A percentile compares a stretch with the other conserved stretches of the same genome.
phyloP scores from a whole-genome alignment of 306 rosid species.

The Dicorynia guianensis region DNA sequence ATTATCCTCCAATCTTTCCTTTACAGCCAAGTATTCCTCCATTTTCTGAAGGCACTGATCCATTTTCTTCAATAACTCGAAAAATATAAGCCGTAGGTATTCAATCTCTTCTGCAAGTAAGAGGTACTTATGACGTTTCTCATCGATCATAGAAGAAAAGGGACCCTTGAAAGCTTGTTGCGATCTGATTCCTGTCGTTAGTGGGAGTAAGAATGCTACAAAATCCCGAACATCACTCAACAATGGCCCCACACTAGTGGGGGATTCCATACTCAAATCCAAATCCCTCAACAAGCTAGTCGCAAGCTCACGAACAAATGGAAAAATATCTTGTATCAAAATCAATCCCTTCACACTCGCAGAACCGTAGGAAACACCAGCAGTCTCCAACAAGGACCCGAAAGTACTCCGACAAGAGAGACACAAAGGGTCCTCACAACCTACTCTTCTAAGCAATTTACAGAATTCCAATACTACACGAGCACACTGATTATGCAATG shows the following conservation, averaged over 20 bases:
- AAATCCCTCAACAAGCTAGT: conserved; percentile 55
- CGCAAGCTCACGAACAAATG: conserved; percentile 62
- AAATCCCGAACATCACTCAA: conserved; percentile 56
- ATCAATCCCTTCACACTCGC: conserved; percentile 30
- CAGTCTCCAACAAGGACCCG: conserved; percentile 50
- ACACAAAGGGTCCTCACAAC: conserved; percentile 58
- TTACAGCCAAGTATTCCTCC: conserved; percentile 52
- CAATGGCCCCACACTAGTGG: conserved; percentile 29
- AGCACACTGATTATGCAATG: conserved; percentile 46
- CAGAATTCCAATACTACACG: conserved; percentile 68
- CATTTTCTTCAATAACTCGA: conserved; percentile 58
- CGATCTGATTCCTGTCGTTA: conserved; percentile 42
- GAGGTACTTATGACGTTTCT: conserved; percentile 35
- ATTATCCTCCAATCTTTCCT: conserved; percentile 42
- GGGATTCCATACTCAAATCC: conserved; percentile 35
- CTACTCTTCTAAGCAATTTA: conserved; percentile 59
- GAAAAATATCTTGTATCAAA: conserved; percentile 53
- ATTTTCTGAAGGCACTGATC: conserved; percentile 55
- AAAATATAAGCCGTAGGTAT: conserved; percentile 45
- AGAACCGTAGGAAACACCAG: conserved; percentile 24
- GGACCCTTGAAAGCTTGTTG: conserved; percentile 34
- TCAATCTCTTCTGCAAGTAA: conserved; percentile 51
- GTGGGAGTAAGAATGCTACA: conserved; percentile 46
- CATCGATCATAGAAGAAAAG: conserved; percentile 25
- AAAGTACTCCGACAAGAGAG: conserved; percentile 57